Evolutionary conservation across 257 asterid genomes (phyloP).

Genomic region (Prunella vulgaris): DNA sequence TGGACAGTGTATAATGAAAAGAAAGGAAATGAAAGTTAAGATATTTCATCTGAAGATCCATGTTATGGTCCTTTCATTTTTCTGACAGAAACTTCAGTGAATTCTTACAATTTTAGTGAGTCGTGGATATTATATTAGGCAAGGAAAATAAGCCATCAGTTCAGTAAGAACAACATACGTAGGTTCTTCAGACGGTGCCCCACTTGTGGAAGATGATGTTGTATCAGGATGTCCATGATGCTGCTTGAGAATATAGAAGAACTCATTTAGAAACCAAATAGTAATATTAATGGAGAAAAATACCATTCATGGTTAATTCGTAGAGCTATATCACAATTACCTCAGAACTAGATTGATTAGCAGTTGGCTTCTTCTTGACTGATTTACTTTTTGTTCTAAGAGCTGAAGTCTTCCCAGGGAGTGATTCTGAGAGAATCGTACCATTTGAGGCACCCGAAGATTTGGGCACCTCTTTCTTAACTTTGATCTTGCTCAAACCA

Average conservation of each 20-base stretch:
- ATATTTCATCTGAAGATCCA: constrained; percentile 9
- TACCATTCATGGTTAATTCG: neutral
- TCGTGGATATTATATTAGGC: neutral
- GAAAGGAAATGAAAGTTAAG: neutral
- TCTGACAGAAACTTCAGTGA: neutral
- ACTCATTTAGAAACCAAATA: neutral
- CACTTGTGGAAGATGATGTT: constrained; percentile 31
- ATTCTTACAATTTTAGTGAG: constrained; percentile 1
- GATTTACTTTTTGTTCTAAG: constrained; percentile 31
- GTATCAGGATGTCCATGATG: constrained; percentile 36
- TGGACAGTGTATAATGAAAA: neutral
- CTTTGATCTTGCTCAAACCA: constrained; percentile 31
- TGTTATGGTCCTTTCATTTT: constrained; percentile 5
- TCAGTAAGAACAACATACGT: constrained; percentile 29
- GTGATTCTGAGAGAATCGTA: constrained; percentile 27
- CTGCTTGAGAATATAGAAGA: constrained; percentile 21
- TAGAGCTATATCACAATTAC: constrained; percentile 23
- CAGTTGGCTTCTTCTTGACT: constrained; percentile 29
- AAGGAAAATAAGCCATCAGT: constrained; percentile 5
- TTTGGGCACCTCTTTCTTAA: constrained; percentile 29
- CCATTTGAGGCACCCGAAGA: constrained; percentile 44
- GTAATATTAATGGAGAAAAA: neutral
- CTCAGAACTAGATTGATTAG: constrained; percentile 27
- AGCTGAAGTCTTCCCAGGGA: constrained; percentile 20
- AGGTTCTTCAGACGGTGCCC: constrained; percentile 34